Evolutionary conservation across 2,329 filamentous ascomycete species (phyloP), one percentile per base, ranked within the genome.

Genomic region (Hypomyces perniciosus): DNA sequence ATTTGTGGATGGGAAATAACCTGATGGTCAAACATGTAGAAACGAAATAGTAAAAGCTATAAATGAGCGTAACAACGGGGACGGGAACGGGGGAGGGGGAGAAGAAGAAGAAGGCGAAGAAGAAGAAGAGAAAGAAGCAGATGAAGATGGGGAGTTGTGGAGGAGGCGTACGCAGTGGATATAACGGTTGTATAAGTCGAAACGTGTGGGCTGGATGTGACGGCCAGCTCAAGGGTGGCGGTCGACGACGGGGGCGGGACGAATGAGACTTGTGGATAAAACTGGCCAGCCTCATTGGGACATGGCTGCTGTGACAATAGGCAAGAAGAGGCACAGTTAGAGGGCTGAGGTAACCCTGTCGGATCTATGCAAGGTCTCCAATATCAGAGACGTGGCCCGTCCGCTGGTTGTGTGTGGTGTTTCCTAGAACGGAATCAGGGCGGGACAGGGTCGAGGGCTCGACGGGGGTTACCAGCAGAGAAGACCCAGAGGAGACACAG

Each of bases 261-360:
- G 63, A 63, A 68, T 64, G 65, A 64, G 68, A 69, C 68, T 64
- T 68, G 62, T 63, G 68, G 66, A 67, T 66, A 63, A 66, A 61
- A 62, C 65, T 63, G 67, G 63, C 64, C 67, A 69, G 65, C 70
- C 69, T 73, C 70, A 74, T 75, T 69, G 70, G 70, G 67, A 63
- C 65, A 69, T 68, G 62, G 59, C 54, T 65, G 62, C 31, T 49
- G 45, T 62, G 55, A 57, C 57, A 60, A 56, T 34, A 64, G 63
- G 67, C 65, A 65, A 67, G 61, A 66, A 63, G 65, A 68, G 68
- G 66, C 60, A 46, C 37, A 53, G 51, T 27, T 53, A 62, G 61
- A 64, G 64, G 61, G 62, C 61, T 62, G 62, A 67, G 41, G 50
- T 30, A 49, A 48, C 50, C 50, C 50, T 52, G 50, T 52, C 37